These are phyloP conservation scores for Podosphaera leucotricha DNA, from an alignment of 2,329 filamentous ascomycete genomes.

Conservation along the genomic window DNA sequence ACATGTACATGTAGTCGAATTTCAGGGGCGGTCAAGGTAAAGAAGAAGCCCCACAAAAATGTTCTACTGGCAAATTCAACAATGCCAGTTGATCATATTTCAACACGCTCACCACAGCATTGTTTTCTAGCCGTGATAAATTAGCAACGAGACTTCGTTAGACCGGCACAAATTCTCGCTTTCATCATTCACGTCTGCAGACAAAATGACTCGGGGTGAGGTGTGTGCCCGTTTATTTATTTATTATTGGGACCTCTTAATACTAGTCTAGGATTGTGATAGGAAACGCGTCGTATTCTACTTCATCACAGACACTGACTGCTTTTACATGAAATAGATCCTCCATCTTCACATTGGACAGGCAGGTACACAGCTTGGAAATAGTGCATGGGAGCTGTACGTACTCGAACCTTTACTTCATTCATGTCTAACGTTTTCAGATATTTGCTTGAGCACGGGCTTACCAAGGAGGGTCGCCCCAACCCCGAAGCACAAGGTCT, in stretches of 20 bases:
- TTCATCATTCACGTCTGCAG: neutral
- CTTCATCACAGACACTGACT: neutral
- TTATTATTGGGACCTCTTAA: neutral
- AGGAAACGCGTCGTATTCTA: neutral
- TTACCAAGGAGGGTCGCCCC: slow-evolving; percentile 33
- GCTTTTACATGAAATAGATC: slow-evolving; percentile 22
- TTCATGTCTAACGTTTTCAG: slow-evolving; percentile 16
- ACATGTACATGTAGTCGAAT: too few relatives aligned
- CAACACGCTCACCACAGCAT: neutral
- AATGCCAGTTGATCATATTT: neutral
- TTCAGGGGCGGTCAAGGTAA: neutral
- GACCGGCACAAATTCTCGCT: neutral
- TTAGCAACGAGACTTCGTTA: neutral
- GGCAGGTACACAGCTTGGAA: slow-evolving; percentile 42
- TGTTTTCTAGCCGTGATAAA: neutral
- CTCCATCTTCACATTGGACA: slow-evolving; percentile 45
- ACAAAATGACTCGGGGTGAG: neutral
- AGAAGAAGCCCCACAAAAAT: neutral
- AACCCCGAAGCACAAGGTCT: slow-evolving; percentile 29
- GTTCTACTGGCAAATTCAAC: neutral
- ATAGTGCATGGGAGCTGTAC: slow-evolving; percentile 47
- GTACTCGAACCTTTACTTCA: slow-evolving; percentile 11
- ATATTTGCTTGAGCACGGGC: slow-evolving; percentile 42
- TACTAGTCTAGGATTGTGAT: neutral
- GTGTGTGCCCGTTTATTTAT: neutral